Percentiles rank a stretch among this genome's conserved stretches.
phyloP scores from a whole-genome alignment of 352 stramenopile species.

The Pythium dissotocum region DNA sequence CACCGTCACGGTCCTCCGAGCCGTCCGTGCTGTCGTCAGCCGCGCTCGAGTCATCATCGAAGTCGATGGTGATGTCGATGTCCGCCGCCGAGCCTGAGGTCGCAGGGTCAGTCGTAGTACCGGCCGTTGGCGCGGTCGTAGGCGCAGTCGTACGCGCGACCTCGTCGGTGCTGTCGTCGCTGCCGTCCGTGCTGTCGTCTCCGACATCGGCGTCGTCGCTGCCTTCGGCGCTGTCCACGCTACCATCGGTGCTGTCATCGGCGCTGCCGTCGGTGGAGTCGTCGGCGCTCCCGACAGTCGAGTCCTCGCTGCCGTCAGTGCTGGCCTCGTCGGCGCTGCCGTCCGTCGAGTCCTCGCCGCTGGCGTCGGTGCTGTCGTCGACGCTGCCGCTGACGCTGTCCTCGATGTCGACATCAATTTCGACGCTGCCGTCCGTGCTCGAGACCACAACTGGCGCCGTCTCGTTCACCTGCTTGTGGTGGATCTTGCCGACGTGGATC shows the following conservation, averaged over 20 bases:
- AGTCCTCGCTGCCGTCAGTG: constrained; percentile 35
- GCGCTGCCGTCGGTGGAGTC: constrained; percentile 1
- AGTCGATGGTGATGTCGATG: background rate
- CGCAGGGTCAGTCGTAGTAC: no score
- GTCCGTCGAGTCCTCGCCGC: constrained; percentile 5
- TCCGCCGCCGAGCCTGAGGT: background rate
- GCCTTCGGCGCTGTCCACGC: constrained; percentile 4
- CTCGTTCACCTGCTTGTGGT: constrained; percentile 10
- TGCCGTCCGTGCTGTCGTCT: background rate
- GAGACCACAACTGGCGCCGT: constrained; percentile 6
- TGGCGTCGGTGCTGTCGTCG: background rate
- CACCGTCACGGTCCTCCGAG: background rate
- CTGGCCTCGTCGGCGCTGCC: background rate
- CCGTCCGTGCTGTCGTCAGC: background rate
- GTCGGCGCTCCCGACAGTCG: constrained; percentile 26
- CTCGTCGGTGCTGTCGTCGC: background rate
- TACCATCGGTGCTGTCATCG: background rate
- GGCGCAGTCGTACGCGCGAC: no score
- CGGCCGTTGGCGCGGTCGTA: no score
- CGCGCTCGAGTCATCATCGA: background rate
- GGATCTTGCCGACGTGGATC: constrained; percentile 15
- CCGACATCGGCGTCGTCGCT: constrained; percentile 1
- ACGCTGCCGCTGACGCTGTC: background rate
- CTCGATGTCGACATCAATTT: constrained; percentile 10
- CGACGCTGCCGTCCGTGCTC: constrained; percentile 1